These are phyloP conservation scores for Chrysanthemum makinoi DNA, from an alignment of 129 eudicot species.

Conservation along the genomic window DNA sequence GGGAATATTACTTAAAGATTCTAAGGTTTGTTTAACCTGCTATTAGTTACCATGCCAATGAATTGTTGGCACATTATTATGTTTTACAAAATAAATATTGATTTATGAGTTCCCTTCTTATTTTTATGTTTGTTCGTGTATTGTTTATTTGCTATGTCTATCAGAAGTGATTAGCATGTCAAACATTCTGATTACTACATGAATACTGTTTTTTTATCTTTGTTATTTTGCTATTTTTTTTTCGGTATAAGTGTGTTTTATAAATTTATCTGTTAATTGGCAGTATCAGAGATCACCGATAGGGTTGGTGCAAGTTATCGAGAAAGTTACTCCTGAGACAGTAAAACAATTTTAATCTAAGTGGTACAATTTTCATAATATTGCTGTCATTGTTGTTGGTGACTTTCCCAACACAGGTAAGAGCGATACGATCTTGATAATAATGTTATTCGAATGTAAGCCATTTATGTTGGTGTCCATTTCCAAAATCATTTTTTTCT, in stretches of 20 bases:
- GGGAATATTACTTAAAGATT: not conserved
- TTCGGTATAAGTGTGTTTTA: not conserved
- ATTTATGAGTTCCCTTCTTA: no score
- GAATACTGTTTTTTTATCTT: not conserved
- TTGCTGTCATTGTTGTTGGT: not conserved
- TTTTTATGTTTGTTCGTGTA: not conserved
- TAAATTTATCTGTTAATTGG: not conserved
- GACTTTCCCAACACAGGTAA: not conserved
- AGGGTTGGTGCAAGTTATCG: not conserved
- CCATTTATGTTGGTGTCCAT: not conserved
- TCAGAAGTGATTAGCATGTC: not conserved
- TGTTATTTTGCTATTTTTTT: not conserved
- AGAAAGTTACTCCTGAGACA: not conserved
- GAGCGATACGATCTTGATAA: not conserved
- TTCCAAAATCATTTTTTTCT: not conserved
- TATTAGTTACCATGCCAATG: not conserved
- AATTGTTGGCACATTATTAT: not conserved
- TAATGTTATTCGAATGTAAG: not conserved
- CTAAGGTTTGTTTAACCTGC: not conserved
- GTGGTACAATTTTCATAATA: not conserved
- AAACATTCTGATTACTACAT: not conserved
- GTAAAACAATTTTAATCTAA: not conserved
- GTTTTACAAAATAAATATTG: not conserved
- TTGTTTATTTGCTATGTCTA: not conserved
- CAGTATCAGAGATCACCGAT: not conserved